Evolutionary conservation across 345 rosid species (phyloP).

Genomic region (Theobroma cacao): DNA sequence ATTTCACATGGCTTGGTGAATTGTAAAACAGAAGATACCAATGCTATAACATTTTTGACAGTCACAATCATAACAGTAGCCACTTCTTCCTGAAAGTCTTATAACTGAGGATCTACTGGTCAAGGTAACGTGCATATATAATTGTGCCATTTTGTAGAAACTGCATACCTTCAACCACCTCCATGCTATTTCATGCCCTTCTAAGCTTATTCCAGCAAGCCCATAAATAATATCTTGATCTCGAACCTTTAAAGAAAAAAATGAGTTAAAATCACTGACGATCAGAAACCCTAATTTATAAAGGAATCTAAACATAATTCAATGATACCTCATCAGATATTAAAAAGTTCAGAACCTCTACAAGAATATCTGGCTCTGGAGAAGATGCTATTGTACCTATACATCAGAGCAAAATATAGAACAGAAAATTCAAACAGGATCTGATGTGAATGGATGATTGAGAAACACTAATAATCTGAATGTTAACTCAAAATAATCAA

Average conservation of each 20-base stretch:
- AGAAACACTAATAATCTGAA: neutral
- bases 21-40: neutral
- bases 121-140: neutral
- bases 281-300: neutral
- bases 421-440: neutral
- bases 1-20: neutral
- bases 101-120: neutral
- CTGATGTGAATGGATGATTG: neutral
- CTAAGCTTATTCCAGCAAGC: slow-evolving; percentile 49
- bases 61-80: neutral
- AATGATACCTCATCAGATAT: slow-evolving; percentile 72
- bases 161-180: slow-evolving; percentile 65
- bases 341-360: slow-evolving; percentile 69
- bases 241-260: slow-evolving; percentile 57
- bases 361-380: slow-evolving; percentile 56
- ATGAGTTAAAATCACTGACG: neutral
- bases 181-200: slow-evolving; percentile 96
- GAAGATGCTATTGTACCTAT: slow-evolving; percentile 77
- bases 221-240: slow-evolving; percentile 82
- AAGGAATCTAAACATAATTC: neutral
- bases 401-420: slow-evolving; percentile 5
- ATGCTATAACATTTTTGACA: neutral
- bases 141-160: neutral
- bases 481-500: neutral
- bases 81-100: neutral